Conservation (phyloP, 176 grass and related monocot species). For the Microstegium vimineum region DNA sequence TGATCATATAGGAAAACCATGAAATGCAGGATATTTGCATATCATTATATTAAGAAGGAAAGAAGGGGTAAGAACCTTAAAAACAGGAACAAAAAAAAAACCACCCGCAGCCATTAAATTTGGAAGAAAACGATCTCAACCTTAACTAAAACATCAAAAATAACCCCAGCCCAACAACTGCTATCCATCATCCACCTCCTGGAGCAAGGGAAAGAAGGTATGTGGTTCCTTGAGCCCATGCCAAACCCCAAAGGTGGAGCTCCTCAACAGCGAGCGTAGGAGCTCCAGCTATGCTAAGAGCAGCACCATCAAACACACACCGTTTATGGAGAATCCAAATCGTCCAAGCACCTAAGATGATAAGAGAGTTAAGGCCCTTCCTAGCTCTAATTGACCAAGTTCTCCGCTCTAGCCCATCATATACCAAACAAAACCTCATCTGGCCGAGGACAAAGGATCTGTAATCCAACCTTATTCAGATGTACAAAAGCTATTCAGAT, state of each 20-base stretch:
- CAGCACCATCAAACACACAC: neutral
- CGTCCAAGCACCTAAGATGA: too few species aligned
- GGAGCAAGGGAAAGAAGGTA: neutral
- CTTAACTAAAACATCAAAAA: neutral
- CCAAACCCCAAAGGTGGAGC: neutral
- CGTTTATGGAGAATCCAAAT: neutral
- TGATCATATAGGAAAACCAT: slow-evolving; percentile 1
- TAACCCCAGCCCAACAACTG: neutral
- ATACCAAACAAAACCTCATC: too few species aligned
- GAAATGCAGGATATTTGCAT: neutral
- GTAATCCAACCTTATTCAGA: neutral
- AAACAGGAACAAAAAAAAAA: neutral
- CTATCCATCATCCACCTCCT: neutral
- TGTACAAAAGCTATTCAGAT: neutral
- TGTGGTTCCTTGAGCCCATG: neutral
- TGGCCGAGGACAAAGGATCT: too few species aligned
- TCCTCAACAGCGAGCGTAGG: neutral
- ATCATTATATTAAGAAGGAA: neutral
- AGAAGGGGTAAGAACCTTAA: neutral
- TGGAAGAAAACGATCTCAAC: neutral
- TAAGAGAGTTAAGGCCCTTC: too few species aligned
- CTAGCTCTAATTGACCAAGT: too few species aligned
- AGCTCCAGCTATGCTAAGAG: neutral
- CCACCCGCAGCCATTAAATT: neutral
- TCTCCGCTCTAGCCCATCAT: too few species aligned